phyloP scores from a whole-genome alignment of 768 basidiomycete genomes.

The Russula virescens region DNA sequence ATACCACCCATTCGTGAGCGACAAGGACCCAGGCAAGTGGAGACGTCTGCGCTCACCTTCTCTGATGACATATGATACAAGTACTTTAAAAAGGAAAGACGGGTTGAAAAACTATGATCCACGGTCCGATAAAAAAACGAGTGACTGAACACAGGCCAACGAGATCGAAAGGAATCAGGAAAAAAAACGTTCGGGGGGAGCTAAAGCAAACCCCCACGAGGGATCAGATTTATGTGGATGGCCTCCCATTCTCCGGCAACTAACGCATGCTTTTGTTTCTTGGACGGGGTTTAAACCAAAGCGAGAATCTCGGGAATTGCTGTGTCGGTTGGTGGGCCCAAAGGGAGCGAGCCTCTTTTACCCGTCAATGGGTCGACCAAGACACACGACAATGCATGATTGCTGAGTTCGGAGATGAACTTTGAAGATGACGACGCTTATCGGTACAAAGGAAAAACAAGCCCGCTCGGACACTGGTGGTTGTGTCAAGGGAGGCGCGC shows the following conservation, averaged over 20 bases:
- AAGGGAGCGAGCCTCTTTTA: background rate
- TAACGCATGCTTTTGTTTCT: background rate
- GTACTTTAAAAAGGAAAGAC: background rate
- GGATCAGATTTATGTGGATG: conserved; percentile 9
- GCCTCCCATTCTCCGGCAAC: conserved; percentile 3
- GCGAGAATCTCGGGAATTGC: conserved; percentile 7
- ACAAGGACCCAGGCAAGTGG: background rate
- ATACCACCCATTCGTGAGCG: background rate
- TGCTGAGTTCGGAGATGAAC: conserved; percentile 7
- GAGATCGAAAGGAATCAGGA: background rate
- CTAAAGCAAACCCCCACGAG: background rate
- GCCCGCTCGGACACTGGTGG: background rate
- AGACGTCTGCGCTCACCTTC: background rate
- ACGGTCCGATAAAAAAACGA: background rate
- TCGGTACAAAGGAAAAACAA: conserved; percentile 3
- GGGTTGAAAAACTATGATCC: background rate
- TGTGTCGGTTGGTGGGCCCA: background rate
- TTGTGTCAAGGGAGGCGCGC: conserved; percentile 2
- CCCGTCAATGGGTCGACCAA: background rate
- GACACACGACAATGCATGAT: conserved; percentile 12
- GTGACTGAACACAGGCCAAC: background rate
- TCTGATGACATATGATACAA: background rate
- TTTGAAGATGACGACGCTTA: background rate
- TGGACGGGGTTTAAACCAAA: conserved; percentile 7
- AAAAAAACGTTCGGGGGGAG: background rate